Conservation (phyloP, 2,329 filamentous ascomycete genomes). For the Sclerotinia subarctica region DNA sequence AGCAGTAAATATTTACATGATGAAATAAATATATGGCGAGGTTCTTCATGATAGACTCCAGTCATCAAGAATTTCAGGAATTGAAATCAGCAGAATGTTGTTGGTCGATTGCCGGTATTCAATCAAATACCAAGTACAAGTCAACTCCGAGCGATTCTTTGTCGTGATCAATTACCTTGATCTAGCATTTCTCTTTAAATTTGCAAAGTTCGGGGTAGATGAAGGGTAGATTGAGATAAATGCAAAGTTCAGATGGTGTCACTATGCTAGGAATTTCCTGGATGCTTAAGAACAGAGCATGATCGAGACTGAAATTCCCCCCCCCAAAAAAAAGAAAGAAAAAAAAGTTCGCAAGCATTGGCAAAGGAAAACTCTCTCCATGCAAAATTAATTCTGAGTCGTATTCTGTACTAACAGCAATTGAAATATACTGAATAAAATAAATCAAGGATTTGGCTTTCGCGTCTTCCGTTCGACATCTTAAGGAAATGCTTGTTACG, state of each 20-base stretch:
- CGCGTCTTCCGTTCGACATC: constrained; percentile 6
- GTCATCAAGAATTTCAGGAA: neutral
- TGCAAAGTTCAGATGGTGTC: neutral
- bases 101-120: neutral
- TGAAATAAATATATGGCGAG: neutral
- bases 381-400: neutral
- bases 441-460: neutral
- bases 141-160: neutral
- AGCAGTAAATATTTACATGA: neutral
- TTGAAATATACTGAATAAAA: neutral
- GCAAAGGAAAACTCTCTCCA: neutral
- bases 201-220: neutral
- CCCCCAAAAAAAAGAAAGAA: no score
- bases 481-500: neutral
- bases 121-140: neutral
- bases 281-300: neutral
- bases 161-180: neutral
- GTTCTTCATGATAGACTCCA: neutral
- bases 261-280: neutral
- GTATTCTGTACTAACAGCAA: neutral
- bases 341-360: neutral
- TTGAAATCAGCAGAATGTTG: neutral
- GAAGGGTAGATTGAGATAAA: constrained; percentile 1
- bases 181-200: neutral
- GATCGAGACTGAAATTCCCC: neutral